Conservation (phyloP, 1,284 basidiomycete species). For the Schizophyllum amplum region DNA sequence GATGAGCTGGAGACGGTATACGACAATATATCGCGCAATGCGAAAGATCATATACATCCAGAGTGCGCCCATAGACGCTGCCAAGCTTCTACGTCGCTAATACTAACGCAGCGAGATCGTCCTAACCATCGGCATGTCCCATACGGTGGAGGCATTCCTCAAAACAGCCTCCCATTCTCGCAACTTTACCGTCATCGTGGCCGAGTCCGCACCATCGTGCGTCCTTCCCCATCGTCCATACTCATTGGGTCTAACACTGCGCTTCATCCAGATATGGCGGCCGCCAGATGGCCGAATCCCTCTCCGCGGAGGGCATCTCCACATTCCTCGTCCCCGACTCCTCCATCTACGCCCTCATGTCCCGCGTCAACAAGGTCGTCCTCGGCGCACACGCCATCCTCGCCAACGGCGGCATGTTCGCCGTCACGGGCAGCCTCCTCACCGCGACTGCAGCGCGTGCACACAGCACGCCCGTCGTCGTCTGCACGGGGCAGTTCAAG, state of each 20-base stretch:
- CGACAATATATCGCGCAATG: conserved; percentile 90
- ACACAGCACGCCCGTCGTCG: conserved; percentile 90
- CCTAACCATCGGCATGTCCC: conserved; percentile 89
- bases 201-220: conserved; percentile 88
- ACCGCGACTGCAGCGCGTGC: conserved; percentile 86
- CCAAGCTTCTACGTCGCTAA: background rate
- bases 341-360: conserved; percentile 93
- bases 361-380: conserved; percentile 93
- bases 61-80: conserved; percentile 51
- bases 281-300: conserved; percentile 74
- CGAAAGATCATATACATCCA: conserved; percentile 94
- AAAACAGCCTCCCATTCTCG: conserved; percentile 85
- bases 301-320: conserved; percentile 77
- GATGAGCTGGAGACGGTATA: conserved; percentile 96
- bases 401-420: conserved; percentile 94
- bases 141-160: conserved; percentile 91
- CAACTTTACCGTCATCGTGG: conserved; percentile 95
- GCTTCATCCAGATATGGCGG: conserved; percentile 66
- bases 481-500: conserved; percentile 94
- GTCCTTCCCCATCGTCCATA: conserved; percentile 20
- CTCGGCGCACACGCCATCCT: conserved; percentile 90
- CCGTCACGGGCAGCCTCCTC: conserved; percentile 78
- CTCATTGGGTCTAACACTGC: background rate
- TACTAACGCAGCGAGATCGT: conserved; percentile 76
- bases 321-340: conserved; percentile 95